Evolutionary conservation across 768 basidiomycete genomes (phyloP), one percentile per base, ranked within the genome.

Genomic region (Psilocybe cyanescens): DNA sequence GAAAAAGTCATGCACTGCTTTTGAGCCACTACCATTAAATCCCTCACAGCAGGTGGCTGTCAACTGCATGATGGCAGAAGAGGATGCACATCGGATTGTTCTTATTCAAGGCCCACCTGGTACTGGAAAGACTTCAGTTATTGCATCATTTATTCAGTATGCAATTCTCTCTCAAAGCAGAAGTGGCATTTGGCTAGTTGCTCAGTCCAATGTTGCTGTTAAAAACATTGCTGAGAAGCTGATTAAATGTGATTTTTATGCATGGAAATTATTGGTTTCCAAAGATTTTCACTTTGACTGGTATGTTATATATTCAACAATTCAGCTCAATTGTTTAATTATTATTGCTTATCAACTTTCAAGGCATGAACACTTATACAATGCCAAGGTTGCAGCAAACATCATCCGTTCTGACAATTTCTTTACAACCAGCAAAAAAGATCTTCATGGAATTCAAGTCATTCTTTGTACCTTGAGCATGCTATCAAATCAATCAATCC

Each of bases 171-270:
- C 67, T 50, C 61, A 60, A 29, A 77, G 76, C 0, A 68, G 72
- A 17, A 65, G 70, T 63, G 86, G 89, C 0, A 86, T 93, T 11
- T 95, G 91, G 90, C 83, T 95, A 4, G 78, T 92, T 68, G 91
- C 93, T 35, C 90, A 95, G 68, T 90, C 89, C 16, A 95, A 95
- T 78, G 86, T 94, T 52, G 93, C 91, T 50, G 93, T 94, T 19
- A 94, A 92, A 73, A 94, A 95, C 65, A 94, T 95, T 75, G 92
- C 91, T 55, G 89, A 91, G 68, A 92, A 92, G 75, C 75, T 95
- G 16, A 72, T 78, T n/a, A 72, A 80, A 7, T 76, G 83, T 68
- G 79, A 75, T 0, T 84, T 91, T 60, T 47, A 65, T 3, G 65
- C 82, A 8, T 95, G 86, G 83, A 86, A 78, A 62, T 77, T 95